Percentiles rank a stretch among this genome's conserved stretches.
phyloP scores from a whole-genome alignment of 1,284 basidiomycete genomes.

The Ganoderma multipileum region DNA sequence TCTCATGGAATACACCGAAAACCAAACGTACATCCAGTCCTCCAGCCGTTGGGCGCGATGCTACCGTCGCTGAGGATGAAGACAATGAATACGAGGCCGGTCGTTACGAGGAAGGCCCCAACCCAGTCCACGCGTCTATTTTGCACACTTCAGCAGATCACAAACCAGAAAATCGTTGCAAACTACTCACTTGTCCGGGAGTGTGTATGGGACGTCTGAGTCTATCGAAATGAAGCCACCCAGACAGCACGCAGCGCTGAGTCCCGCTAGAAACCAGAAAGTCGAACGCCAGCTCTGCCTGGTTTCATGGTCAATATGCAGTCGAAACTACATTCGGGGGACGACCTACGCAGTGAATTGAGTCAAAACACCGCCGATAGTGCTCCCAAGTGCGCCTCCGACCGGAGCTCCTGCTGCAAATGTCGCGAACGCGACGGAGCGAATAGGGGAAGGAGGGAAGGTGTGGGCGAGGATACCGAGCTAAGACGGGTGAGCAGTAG shows the following conservation, averaged over 20 bases:
- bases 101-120: constrained; percentile 79
- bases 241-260: constrained; percentile 47
- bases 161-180: neutral
- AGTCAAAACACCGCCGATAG: constrained; percentile 75
- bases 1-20: neutral
- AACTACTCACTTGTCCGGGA: constrained; percentile 46
- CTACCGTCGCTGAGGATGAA: constrained; percentile 84
- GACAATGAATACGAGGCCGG: constrained; percentile 79
- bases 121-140: constrained; percentile 79
- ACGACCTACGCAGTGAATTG: constrained; percentile 58
- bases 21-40: constrained; percentile 66
- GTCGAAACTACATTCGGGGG: neutral
- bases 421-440: constrained; percentile 78
- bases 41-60: constrained; percentile 75
- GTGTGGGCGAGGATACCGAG: constrained; percentile 81
- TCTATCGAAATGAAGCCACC: constrained; percentile 55
- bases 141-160: too few relatives aligned
- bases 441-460: constrained; percentile 71
- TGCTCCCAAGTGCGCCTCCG: constrained; percentile 73
- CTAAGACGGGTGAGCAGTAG: neutral
- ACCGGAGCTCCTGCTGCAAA: constrained; percentile 84
- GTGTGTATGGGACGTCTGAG: constrained; percentile 48
- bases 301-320: neutral
- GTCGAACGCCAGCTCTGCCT: constrained; percentile 60
- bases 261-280: constrained; percentile 61